Conservation (phyloP, 192 early-diverging fungal species). For the Ambispora gerdemannii region DNA sequence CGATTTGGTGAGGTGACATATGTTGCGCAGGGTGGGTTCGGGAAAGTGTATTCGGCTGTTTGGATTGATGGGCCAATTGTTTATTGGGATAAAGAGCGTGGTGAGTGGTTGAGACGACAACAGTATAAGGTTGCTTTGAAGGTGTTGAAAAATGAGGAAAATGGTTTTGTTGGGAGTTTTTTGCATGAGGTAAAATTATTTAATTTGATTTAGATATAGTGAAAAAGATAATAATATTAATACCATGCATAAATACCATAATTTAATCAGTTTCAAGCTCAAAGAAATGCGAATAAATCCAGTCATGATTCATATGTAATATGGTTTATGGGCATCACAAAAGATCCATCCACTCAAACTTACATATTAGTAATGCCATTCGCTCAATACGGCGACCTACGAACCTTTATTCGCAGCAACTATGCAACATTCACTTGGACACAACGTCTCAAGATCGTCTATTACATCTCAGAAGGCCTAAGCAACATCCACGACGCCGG, state of each 20-base stretch:
- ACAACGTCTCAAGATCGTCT: background rate
- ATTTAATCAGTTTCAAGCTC: background rate
- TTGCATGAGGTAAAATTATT: background rate
- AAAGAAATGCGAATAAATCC: background rate
- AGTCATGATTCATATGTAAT: background rate
- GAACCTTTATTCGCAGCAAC: background rate
- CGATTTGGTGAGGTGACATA: constrained; percentile 8
- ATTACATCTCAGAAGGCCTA: constrained; percentile 14
- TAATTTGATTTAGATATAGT: background rate
- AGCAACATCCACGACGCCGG: background rate
- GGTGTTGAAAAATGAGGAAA: background rate
- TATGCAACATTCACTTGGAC: constrained; percentile 2
- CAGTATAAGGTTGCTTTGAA: background rate
- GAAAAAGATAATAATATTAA: background rate
- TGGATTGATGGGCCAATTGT: constrained; percentile 4
- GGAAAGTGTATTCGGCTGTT: constrained; percentile 17
- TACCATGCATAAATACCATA: background rate
- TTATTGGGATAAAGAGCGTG: background rate
- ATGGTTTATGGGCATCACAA: background rate
- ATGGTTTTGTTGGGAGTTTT: background rate
- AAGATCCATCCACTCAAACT: background rate
- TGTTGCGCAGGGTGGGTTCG: constrained; percentile 15
- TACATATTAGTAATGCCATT: constrained; percentile 5
- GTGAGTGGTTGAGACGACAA: background rate
- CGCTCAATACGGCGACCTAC: background rate